Percentiles rank a stretch among this genome's conserved stretches.
phyloP scores from a whole-genome alignment of 2,329 filamentous ascomycete genomes.

The Phaeosphaeriaceae sp. region DNA sequence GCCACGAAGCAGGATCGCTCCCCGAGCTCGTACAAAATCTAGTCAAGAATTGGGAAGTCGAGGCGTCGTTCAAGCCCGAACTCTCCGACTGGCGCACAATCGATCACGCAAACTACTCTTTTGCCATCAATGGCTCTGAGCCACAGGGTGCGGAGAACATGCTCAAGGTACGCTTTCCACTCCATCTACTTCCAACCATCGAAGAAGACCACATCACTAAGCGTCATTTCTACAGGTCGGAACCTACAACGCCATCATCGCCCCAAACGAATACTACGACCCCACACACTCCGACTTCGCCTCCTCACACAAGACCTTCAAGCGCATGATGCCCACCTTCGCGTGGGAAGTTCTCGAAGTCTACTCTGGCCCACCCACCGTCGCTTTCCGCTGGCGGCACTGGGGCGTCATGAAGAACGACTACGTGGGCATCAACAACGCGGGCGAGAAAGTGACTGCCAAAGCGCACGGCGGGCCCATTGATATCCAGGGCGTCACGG shows the following conservation, averaged over 20 bases:
- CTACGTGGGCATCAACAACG: slow-evolving; percentile 69
- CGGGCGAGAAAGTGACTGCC: slow-evolving; percentile 67
- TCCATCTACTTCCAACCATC: background rate
- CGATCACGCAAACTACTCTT: slow-evolving; percentile 65
- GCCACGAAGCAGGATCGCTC: slow-evolving; percentile 64
- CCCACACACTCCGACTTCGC: slow-evolving; percentile 68
- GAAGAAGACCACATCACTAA: background rate
- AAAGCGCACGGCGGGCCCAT: slow-evolving; percentile 68
- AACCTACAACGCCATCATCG: slow-evolving; percentile 73
- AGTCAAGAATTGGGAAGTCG: slow-evolving; percentile 77
- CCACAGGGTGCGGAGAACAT: slow-evolving; percentile 67
- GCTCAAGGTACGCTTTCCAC: slow-evolving; percentile 53
- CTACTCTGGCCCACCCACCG: slow-evolving; percentile 68
- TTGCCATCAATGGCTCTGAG: slow-evolving; percentile 68
- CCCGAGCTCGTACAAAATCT: slow-evolving; percentile 70
- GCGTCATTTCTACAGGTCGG: slow-evolving; percentile 53
- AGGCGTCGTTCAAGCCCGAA: slow-evolving; percentile 71
- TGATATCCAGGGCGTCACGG: slow-evolving; percentile 69
- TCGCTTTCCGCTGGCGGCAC: slow-evolving; percentile 70
- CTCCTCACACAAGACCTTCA: slow-evolving; percentile 73
- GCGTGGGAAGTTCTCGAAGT: slow-evolving; percentile 75
- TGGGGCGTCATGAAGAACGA: slow-evolving; percentile 73
- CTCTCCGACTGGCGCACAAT: slow-evolving; percentile 71
- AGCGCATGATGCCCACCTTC: slow-evolving; percentile 76
- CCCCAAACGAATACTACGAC: slow-evolving; percentile 69